These are phyloP conservation scores for Cicer arietinum DNA, from an alignment of 306 rosid genomes.

Conservation along the genomic window DNA sequence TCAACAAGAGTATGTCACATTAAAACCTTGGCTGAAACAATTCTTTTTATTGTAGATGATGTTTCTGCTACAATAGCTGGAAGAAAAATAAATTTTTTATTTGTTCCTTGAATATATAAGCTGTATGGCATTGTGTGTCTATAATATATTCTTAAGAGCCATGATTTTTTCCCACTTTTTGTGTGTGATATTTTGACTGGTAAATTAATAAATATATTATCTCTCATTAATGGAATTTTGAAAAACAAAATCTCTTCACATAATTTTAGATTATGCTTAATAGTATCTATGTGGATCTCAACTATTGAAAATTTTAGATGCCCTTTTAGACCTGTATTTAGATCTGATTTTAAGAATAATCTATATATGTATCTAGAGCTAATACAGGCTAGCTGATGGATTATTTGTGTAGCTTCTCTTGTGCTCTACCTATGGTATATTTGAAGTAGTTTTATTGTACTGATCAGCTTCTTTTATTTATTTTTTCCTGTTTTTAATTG, in stretches of 20 bases:
- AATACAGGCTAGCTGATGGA: not conserved
- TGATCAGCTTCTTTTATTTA: not conserved
- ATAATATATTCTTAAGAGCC: not conserved
- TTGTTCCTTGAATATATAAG: slow-evolving; percentile 15
- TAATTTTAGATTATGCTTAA: slow-evolving; percentile 5
- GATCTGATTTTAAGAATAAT: not conserved
- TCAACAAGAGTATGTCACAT: slow-evolving; percentile 63
- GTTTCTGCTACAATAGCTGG: not conserved
- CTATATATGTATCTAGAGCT: not conserved
- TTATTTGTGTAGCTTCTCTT: not conserved
- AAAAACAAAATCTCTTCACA: not conserved
- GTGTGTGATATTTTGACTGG: not conserved
- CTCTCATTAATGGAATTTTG: not conserved
- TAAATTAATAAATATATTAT: not conserved
- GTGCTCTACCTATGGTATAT: slow-evolving; percentile 4
- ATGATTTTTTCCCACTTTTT: not conserved
- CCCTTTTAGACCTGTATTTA: not conserved
- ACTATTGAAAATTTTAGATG: slow-evolving; percentile 14
- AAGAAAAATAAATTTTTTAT: not conserved
- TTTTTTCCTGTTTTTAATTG: not conserved
- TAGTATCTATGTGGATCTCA: slow-evolving; percentile 1
- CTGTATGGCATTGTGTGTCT: slow-evolving; percentile 21
- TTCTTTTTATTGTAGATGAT: not conserved
- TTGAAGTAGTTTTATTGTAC: slow-evolving; percentile 3
- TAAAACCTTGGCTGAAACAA: not conserved